phyloP scores from a whole-genome alignment of 2,329 filamentous ascomycete species.

The Alternaria novae-zelandiae region DNA sequence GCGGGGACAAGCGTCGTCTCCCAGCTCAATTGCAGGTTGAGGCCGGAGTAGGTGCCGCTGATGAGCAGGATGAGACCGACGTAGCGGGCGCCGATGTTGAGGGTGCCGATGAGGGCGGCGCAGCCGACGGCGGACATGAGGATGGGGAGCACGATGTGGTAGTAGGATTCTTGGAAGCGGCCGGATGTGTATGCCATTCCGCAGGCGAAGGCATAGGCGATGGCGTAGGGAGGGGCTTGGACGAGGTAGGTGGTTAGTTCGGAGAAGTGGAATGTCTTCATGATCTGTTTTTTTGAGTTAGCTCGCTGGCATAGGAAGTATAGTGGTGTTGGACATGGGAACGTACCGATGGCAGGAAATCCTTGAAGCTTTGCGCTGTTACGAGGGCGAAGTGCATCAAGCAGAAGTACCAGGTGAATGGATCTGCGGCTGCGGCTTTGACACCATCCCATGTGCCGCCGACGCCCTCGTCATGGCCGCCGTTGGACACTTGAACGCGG shows the following conservation, averaged over 20 bases:
- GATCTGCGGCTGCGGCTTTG: slow-evolving; percentile 47
- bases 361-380: slow-evolving; percentile 41
- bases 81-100: slow-evolving; percentile 40
- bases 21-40: slow-evolving; percentile 53
- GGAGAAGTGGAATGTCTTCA: slow-evolving; percentile 27
- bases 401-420: slow-evolving; percentile 51
- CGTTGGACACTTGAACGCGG: slow-evolving; percentile 36
- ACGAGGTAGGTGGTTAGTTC: slow-evolving; percentile 48
- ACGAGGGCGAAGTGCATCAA: slow-evolving; percentile 50
- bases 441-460: slow-evolving; percentile 50
- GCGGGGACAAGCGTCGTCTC: slow-evolving; percentile 52
- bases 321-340: not conserved
- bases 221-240: slow-evolving; percentile 50
- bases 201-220: slow-evolving; percentile 36
- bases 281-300: slow-evolving; percentile 15
- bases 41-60: slow-evolving; percentile 48
- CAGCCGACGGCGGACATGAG: slow-evolving; percentile 28
- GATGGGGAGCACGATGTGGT: slow-evolving; percentile 36
- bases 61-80: slow-evolving; percentile 40
- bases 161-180: slow-evolving; percentile 38
- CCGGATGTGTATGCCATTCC: slow-evolving; percentile 36
- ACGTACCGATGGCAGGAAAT: slow-evolving; percentile 40
- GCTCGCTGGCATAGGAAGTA: not conserved
- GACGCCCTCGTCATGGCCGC: slow-evolving; percentile 48
- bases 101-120: slow-evolving; percentile 37